Percentiles rank a stretch among this genome's conserved stretches.
Evolutionary conservation across 2,329 filamentous ascomycete species (phyloP).

Genomic region (Cordyceps fumosorosea): DNA sequence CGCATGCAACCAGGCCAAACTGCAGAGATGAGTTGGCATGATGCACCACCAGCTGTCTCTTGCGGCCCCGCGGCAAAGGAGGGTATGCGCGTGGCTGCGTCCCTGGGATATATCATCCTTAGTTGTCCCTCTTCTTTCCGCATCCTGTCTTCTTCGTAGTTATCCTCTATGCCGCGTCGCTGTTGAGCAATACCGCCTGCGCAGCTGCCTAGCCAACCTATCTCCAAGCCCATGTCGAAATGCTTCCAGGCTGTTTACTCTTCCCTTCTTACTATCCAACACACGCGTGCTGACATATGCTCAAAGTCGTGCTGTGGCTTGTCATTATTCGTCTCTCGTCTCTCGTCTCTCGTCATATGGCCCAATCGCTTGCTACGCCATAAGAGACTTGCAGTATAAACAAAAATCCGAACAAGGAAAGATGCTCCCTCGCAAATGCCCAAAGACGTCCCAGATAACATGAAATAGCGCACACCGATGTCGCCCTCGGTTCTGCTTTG

Average conservation of each 20-base stretch:
- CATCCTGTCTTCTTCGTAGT: background rate
- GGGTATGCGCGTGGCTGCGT: slow-evolving; percentile 7
- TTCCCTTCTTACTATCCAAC: background rate
- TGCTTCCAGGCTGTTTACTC: background rate
- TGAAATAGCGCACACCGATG: slow-evolving; percentile 14
- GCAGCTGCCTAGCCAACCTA: background rate
- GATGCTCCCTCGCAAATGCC: slow-evolving; percentile 8
- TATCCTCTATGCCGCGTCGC: background rate
- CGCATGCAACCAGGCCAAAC: slow-evolving; percentile 10
- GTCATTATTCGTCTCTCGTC: slow-evolving; percentile 14
- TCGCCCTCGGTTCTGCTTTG: slow-evolving; percentile 13
- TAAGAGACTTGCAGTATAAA: slow-evolving; percentile 8
- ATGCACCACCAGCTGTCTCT: slow-evolving; percentile 14
- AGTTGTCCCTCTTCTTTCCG: background rate
- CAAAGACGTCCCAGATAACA: slow-evolving; percentile 11
- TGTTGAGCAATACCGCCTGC: background rate
- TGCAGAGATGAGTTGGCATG: slow-evolving; percentile 15
- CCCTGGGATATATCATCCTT: background rate
- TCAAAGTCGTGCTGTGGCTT: background rate
- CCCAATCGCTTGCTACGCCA: slow-evolving; percentile 9
- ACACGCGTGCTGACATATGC: background rate
- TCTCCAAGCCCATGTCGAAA: background rate
- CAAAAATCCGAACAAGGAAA: background rate
- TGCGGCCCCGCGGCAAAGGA: background rate
- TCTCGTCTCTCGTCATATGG: slow-evolving; percentile 12